These are phyloP conservation scores for Benincasa hispida DNA, from an alignment of 306 rosid species.

Conservation along the genomic window DNA sequence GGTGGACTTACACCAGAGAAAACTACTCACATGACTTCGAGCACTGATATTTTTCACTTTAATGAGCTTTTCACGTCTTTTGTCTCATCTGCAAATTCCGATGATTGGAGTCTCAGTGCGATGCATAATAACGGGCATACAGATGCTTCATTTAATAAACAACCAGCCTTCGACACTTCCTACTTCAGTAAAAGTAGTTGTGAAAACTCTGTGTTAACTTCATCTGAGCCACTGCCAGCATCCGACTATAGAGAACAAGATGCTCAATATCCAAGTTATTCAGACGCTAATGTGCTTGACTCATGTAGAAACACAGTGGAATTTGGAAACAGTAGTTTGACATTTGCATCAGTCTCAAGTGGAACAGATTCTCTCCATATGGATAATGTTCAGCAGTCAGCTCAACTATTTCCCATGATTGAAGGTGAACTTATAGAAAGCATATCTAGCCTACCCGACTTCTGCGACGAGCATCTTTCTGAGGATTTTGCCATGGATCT, in stretches of 20 bases:
- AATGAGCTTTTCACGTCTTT: constrained; percentile 38
- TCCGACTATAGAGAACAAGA: constrained; percentile 23
- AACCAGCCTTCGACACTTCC: not conserved
- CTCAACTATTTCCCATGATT: not conserved
- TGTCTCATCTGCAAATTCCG: constrained; percentile 28
- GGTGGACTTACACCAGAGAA: constrained; percentile 6
- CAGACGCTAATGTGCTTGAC: constrained; percentile 11
- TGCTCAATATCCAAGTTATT: constrained; percentile 12
- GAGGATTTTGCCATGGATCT: constrained; percentile 25
- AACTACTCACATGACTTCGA: constrained; percentile 19
- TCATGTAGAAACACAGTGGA: constrained; percentile 14
- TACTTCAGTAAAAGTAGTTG: constrained; percentile 18
- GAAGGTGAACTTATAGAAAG: constrained; percentile 13
- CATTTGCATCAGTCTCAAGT: not conserved
- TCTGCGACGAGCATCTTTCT: constrained; percentile 18
- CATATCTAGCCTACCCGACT: constrained; percentile 11
- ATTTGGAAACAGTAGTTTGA: not conserved
- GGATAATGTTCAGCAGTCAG: not conserved
- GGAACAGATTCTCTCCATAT: not conserved
- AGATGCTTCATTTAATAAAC: constrained; percentile 12
- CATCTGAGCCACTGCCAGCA: constrained; percentile 18
- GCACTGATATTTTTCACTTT: constrained; percentile 25
- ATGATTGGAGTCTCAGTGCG: constrained; percentile 18
- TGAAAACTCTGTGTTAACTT: constrained; percentile 34
- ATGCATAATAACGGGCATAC: constrained; percentile 11